Base-by-base conservation (phyloP, 805 yeast species). In the Diddensiella caesifluorescens region DNA sequence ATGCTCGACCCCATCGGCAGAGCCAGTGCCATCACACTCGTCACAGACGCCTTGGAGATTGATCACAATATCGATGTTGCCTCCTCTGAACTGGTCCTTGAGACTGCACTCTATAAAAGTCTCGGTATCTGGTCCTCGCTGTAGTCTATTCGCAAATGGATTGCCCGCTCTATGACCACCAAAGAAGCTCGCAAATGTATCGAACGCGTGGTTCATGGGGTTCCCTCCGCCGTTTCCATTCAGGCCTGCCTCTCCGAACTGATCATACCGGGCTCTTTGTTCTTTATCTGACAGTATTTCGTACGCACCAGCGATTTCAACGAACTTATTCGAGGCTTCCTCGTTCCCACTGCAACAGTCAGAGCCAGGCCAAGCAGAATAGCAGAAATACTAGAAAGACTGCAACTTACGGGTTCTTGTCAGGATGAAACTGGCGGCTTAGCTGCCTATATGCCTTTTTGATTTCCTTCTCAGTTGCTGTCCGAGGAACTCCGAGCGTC, bases 251-350 rank as follows among this genome's bases (percentile, higher is more conserved):
- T 75, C 78, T 22, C 98, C 98, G 60, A 75, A 87, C 52, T 77
- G 79, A 67, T 92, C 97, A 61, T 90, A 90, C 2, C 79, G 55
- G 28, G 80, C 84, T 69, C 97, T 83, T 71, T 89, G 90, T 56
- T 89, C 84, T 16, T 80, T 70, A 60, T 90, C 97, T 5, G 85
- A 75, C 46, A 90, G 71, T 12, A 87, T 71, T 64, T 90, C 97
- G 61, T 90, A 90, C 0, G 97, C 97, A 56, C 83, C 95, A 12
- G 95, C 95, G 22, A 92, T 75, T 62, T 88, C 95, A 38, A 92
- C 80, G 60, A 89, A 92, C 63, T 76, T 80, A 38, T 83, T 80
- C 50, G 85, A 88, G 1, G 97, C 95, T 22, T 74, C 82, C 5
- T 85, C 54, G 53, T 81, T 76, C 4, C 81, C 83, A 1, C 60